Percentiles rank a stretch among this genome's conserved stretches.
phyloP scores from a whole-genome alignment of 441 rosid genomes.

The Manihot esculenta region DNA sequence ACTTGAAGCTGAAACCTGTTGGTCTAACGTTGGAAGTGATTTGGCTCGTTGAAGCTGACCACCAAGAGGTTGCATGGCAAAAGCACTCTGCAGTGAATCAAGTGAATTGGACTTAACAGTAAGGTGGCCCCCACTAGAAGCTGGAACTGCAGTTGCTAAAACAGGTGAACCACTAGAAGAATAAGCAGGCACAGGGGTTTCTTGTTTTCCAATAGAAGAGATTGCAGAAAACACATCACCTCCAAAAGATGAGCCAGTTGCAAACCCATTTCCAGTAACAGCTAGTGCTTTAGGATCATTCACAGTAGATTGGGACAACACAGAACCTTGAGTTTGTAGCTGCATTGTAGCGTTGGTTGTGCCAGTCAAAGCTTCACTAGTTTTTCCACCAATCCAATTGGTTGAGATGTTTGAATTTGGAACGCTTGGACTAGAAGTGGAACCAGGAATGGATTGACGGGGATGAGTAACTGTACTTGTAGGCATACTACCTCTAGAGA shows the following conservation, averaged over 20 bases:
- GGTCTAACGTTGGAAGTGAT: constrained; percentile 47
- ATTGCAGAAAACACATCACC: constrained; percentile 58
- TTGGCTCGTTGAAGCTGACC: constrained; percentile 54
- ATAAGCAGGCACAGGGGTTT: constrained; percentile 41
- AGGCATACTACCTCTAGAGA: constrained; percentile 50
- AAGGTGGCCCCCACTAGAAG: constrained; percentile 50
- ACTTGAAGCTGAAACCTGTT: constrained; percentile 50
- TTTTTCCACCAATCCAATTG: constrained; percentile 57
- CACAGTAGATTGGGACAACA: constrained; percentile 36
- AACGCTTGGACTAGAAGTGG: constrained; percentile 37
- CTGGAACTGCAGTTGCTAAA: constrained; percentile 46
- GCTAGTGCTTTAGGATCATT: constrained; percentile 51
- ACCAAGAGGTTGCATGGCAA: constrained; percentile 58
- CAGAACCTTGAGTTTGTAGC: constrained; percentile 41
- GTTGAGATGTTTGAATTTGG: constrained; percentile 47
- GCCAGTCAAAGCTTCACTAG: constrained; percentile 43
- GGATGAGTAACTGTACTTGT: constrained; percentile 36
- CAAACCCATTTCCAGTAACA: constrained; percentile 64
- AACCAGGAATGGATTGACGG: constrained; percentile 39
- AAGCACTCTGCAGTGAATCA: constrained; percentile 67
- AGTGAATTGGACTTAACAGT: constrained; percentile 57
- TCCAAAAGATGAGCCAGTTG: constrained; percentile 49
- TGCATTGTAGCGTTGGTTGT: constrained; percentile 38
- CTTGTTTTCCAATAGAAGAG: constrained; percentile 47
- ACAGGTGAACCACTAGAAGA: constrained; percentile 43